Evolutionary conservation across 129 eudicot genomes (phyloP).

Genomic region (Tagetes erecta): DNA sequence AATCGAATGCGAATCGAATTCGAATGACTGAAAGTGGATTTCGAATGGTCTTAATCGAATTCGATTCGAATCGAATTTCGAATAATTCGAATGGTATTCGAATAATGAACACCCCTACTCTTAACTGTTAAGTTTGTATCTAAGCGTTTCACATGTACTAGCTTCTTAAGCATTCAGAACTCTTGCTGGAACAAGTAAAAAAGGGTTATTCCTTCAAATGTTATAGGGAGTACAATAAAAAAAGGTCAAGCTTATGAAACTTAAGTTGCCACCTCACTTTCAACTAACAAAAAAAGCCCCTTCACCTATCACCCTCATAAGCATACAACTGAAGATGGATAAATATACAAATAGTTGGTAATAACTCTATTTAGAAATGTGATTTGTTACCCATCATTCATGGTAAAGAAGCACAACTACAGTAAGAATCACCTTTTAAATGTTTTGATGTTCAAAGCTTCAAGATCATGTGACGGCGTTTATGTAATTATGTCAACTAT

Average conservation of each 20-base stretch:
- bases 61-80: too few relatives aligned
- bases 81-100: too few relatives aligned
- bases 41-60: too few relatives aligned
- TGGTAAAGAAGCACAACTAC: background rate
- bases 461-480: conserved; percentile 1
- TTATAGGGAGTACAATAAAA: background rate
- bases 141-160: background rate
- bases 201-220: background rate
- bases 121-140: background rate
- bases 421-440: background rate
- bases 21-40: too few relatives aligned
- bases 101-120: background rate
- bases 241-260: conserved; percentile 2
- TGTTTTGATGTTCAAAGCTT: background rate
- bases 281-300: background rate
- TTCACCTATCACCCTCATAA: background rate
- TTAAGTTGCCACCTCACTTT: conserved; percentile 21
- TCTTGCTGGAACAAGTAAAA: background rate
- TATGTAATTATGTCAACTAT: background rate
- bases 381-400: background rate
- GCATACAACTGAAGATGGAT: background rate
- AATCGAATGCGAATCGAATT: too few relatives aligned
- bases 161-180: background rate
- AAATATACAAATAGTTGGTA: background rate
- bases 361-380: background rate